Evolutionary conservation across 2,329 filamentous ascomycete genomes (phyloP).

Genomic region (Stemphylium vesicarium): DNA sequence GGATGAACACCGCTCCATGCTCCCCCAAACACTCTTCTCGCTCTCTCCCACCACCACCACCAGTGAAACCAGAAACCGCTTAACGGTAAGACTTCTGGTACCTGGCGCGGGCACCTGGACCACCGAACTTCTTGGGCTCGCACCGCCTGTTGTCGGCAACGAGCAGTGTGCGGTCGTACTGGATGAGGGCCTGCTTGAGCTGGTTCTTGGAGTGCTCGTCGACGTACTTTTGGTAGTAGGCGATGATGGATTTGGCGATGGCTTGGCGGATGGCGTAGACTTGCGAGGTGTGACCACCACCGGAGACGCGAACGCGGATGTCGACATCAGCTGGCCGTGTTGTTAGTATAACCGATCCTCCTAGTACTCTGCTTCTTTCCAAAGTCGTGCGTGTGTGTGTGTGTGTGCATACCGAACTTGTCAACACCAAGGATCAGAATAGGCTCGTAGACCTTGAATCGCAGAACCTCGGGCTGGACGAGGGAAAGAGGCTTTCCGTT

Average conservation of each 20-base stretch:
- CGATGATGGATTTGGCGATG: conserved; percentile 93
- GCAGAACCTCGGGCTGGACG: conserved; percentile 93
- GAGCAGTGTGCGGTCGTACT: conserved; percentile 96
- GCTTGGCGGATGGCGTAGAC: conserved; percentile 99
- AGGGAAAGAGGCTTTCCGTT: conserved; percentile 96
- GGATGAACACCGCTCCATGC: conserved; percentile 48
- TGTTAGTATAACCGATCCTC: conserved; percentile 24
- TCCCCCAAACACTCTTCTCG: conserved; percentile 27
- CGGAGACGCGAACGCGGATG: conserved; percentile 94
- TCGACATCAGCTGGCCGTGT: conserved; percentile 73
- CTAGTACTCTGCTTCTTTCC: conserved; percentile 9
- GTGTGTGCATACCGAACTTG: conserved; percentile 73
- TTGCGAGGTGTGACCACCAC: conserved; percentile 97
- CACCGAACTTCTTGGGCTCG: conserved; percentile 98
- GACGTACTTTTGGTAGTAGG: conserved; percentile 99
- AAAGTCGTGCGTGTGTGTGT: not conserved
- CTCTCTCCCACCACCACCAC: conserved; percentile 8
- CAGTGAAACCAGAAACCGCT: conserved; percentile 45
- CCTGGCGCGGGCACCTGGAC: conserved; percentile 91
- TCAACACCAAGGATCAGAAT: conserved; percentile 95
- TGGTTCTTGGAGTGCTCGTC: conserved; percentile 99
- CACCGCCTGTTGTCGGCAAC: conserved; percentile 99
- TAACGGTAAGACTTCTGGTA: conserved; percentile 99
- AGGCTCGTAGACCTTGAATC: conserved; percentile 99
- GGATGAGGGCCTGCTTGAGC: conserved; percentile 94